Evolutionary conservation across 2,329 filamentous ascomycete species (phyloP), one percentile per base, ranked within the genome.

Genomic region (Xylariomycetidae sp.): DNA sequence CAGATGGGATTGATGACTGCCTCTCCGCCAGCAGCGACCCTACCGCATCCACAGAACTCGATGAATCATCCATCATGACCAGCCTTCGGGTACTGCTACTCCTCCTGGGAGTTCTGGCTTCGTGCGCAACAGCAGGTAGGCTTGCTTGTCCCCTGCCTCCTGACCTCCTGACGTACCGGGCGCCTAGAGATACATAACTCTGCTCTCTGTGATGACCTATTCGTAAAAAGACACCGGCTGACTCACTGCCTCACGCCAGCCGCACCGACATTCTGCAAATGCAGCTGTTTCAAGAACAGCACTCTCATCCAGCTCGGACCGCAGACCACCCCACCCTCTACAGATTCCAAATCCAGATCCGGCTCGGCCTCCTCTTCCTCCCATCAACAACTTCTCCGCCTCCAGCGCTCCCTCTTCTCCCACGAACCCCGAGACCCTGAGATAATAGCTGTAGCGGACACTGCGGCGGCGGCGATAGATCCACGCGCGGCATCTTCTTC

Each of bases 251-350:
- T 25, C 23, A 29, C 25, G 9, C 22, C 49, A 81, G 77, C 72
- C 19, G 70, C 75, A 27, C 77, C 75, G 13, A 75, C 73, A 2
- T 82, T 82, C 56, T 82, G 78, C 67, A 82, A 82, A 68, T 82
- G 78, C 62, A 82, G 76, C 46, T 82, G 78, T 63, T 80, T 80
- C 63, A 76, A 74, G 48, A 82, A 82, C 63, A 79, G 74, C 66
- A 82, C 77, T 45, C 79, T 82, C 50, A 79, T 82, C 51, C 67
- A 72, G 11, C 68, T 81, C 8, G 72, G 67, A n/a, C 68, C 71
- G 4, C 58, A 66, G 38, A 49, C 59, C 33, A 55, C 40, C 34
- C 47, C 34, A 44, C 49, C 44, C 42, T 48, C 37, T 38, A 46
- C 50, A 32, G 44, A 40, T 33, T 38, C 46, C 22, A 44, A 34